These are phyloP conservation scores for Echinosophora koreensis DNA, from an alignment of 306 rosid genomes.

Conservation along the genomic window DNA sequence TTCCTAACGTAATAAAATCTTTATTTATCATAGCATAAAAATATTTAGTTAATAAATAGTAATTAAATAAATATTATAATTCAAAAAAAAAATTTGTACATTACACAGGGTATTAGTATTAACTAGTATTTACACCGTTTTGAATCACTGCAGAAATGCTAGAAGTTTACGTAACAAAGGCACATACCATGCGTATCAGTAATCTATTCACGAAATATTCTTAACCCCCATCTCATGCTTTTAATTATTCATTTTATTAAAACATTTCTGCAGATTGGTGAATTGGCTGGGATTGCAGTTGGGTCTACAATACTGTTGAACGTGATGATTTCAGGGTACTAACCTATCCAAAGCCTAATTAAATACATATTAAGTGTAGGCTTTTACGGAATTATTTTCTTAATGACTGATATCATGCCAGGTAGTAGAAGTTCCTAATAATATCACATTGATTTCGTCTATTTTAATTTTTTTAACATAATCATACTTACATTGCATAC, in stretches of 20 bases:
- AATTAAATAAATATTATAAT: no score
- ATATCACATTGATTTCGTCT: no score
- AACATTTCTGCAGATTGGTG: conserved; percentile 68
- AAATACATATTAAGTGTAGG: background rate
- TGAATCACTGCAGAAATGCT: conserved; percentile 8
- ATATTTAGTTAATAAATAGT: no score
- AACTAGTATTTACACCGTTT: background rate
- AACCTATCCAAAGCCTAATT: background rate
- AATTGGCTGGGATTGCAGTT: conserved; percentile 86
- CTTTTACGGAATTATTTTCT: background rate
- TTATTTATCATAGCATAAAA: no score
- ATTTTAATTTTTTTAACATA: no score
- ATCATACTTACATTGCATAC: no score
- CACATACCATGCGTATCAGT: conserved; percentile 7
- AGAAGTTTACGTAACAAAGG: conserved; percentile 15
- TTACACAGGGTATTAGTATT: no score
- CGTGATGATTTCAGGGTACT: conserved; percentile 78
- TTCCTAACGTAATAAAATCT: no score
- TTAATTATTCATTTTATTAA: background rate
- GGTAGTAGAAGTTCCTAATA: no score
- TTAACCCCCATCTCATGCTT: background rate
- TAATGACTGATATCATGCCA: no score
- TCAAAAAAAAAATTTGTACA: no score
- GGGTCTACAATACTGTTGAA: conserved; percentile 84
- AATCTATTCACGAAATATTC: background rate